Evolutionary conservation across 345 rosid genomes (phyloP), one percentile per base, ranked within the genome.

Genomic region (Stellera chamaejasme): DNA sequence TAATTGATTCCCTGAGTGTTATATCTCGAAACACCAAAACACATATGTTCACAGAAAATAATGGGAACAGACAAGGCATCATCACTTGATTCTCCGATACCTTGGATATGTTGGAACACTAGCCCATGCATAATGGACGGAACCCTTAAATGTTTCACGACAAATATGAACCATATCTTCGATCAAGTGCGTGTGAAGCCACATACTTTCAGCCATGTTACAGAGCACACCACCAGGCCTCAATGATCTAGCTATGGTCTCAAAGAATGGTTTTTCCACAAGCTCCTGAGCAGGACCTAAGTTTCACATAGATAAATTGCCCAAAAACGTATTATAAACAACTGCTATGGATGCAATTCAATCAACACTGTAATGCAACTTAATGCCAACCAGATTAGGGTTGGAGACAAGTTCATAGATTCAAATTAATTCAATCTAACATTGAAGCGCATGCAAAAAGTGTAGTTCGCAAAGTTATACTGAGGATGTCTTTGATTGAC

Each of bases 91-190:
- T 5, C 39, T 4, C 39, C 7, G 39, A 32, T 63, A 87, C 97
- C 99, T 93, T 63, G 97, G 99, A 79, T 84, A 93, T 44, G 97
- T 87, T 13, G 99, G 99, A 66, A 93, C 95, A 66, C 86, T 89
- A 49, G 97, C 67, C 97, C 99, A 93, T 10, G 97, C 99, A 73
- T 93, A 93, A 26, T 75, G 87, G 27, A 93, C 92, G 65, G 87
- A 80, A 48, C 80, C 94, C 67, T 80, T 89, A 74, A 93, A 93
- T 55, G 78, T 84, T 71, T 81, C 88, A 25, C 65, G 72, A 59
- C 97, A 89, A 32, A 81, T 72, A 25, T 82, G 66, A 51, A 93
- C 73, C 90, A 90, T 83, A 52, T 83, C 92, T 71, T 93, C 72
- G 56, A 93, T 83, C 59, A 93, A 87, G 77, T 93, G 97, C 6